Evolutionary conservation across 805 yeast genomes (phyloP).

Genomic region (Candida maris): DNA sequence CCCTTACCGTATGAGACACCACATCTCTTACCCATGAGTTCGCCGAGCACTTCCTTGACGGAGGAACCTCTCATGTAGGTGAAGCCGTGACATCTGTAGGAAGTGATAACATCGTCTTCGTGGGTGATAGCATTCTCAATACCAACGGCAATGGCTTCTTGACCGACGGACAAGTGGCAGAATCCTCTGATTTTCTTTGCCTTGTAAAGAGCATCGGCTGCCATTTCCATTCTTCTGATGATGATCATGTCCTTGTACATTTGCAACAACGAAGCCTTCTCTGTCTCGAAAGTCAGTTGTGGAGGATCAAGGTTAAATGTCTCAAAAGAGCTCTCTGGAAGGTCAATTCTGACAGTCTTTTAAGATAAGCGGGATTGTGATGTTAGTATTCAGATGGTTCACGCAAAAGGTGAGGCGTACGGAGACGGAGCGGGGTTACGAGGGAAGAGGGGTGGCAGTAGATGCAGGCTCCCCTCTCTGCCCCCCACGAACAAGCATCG

Average conservation of each 20-base stretch:
- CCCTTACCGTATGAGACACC: slow-evolving; percentile 98
- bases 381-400: too few species aligned
- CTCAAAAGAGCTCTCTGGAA: slow-evolving; percentile 82
- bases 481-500: too few species aligned
- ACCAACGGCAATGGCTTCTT: slow-evolving; percentile 98
- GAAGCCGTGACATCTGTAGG: slow-evolving; percentile 99
- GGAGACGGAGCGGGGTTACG: too few species aligned
- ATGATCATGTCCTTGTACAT: slow-evolving; percentile 96
- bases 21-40: slow-evolving; percentile 91
- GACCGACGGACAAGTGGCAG: slow-evolving; percentile 98
- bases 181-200: slow-evolving; percentile 98
- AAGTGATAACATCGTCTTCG: slow-evolving; percentile 87
- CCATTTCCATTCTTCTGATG: slow-evolving; percentile 98
- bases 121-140: slow-evolving; percentile 89
- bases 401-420: too few species aligned
- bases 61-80: slow-evolving; percentile 95
- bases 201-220: slow-evolving; percentile 95
- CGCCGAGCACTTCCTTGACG: slow-evolving; percentile 86
- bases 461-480: too few species aligned
- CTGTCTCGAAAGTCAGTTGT: slow-evolving; percentile 66
- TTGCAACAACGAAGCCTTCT: slow-evolving; percentile 73
- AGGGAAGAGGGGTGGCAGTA: too few species aligned
- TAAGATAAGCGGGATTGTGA: too few species aligned
- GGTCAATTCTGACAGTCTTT: slow-evolving; percentile 42
- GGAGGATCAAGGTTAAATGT: slow-evolving; percentile 79